Conservation (phyloP, 2,329 filamentous ascomycete species). For the Xylaria hypoxylon region DNA sequence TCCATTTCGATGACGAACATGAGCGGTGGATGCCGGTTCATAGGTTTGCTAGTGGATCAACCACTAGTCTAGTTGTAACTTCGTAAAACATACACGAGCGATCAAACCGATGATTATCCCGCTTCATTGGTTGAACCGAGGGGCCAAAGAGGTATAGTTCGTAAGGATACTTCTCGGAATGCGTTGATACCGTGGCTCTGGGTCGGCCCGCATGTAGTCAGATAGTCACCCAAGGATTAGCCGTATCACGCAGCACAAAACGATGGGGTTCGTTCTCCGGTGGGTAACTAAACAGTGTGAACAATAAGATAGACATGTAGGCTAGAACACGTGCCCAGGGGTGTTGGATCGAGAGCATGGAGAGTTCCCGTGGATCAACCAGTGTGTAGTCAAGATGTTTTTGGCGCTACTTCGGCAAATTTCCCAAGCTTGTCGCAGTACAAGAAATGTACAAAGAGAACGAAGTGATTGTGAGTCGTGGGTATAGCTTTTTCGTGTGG, state of each 20-base stretch:
- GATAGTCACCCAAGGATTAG: constrained; percentile 31
- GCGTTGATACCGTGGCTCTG: constrained; percentile 36
- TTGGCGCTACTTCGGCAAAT: constrained; percentile 28
- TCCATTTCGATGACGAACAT: neutral
- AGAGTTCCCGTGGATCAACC: constrained; percentile 1
- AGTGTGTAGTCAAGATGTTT: neutral
- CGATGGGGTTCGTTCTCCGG: constrained; percentile 24
- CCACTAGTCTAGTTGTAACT: constrained; percentile 32
- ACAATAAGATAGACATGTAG: neutral
- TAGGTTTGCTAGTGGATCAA: constrained; percentile 20
- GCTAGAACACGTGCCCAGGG: constrained; percentile 11
- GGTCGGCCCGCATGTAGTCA: constrained; percentile 36
- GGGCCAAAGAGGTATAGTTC: constrained; percentile 9
- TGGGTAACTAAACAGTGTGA: constrained; percentile 26
- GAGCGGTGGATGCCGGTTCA: constrained; percentile 8
- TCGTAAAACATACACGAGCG: constrained; percentile 23
- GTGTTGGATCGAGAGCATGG: constrained; percentile 4
- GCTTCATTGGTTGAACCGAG: constrained; percentile 5
- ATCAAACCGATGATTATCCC: constrained; percentile 18
- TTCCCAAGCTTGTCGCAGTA: constrained; percentile 14
- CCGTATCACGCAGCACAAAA: constrained; percentile 26
- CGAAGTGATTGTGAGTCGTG: constrained; percentile 7
- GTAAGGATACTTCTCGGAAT: constrained; percentile 23
- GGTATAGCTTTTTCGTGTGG: constrained; percentile 4
- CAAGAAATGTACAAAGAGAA: constrained; percentile 1